Percentiles rank a stretch among this genome's conserved stretches.
These are phyloP conservation scores for Fragosphaeria purpurea DNA, from an alignment of 2,329 filamentous ascomycete species.

Conservation along the genomic window DNA sequence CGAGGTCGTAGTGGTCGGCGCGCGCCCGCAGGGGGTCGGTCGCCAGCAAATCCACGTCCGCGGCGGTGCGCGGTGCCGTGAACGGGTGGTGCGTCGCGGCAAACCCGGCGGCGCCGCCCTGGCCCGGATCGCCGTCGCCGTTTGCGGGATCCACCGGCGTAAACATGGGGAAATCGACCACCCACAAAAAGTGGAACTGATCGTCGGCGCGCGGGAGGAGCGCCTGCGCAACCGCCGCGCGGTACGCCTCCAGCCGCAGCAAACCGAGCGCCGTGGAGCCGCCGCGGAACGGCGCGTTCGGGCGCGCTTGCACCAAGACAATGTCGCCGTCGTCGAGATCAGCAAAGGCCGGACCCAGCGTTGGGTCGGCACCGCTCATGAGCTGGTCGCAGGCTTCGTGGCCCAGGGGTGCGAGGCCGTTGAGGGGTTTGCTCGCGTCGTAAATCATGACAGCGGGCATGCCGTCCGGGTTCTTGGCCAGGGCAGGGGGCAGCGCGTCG, in stretches of 20 bases:
- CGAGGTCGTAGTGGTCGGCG: conserved; percentile 91
- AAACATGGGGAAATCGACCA: conserved; percentile 88
- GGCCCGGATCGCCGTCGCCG: conserved; percentile 58
- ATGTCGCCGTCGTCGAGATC: conserved; percentile 61
- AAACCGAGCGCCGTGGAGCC: conserved; percentile 66
- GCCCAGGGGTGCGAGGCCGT: conserved; percentile 68
- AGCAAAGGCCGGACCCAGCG: conserved; percentile 22
- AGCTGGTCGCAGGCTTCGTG: conserved; percentile 55
- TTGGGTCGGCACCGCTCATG: conserved; percentile 15
- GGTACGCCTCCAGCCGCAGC: conserved; percentile 60
- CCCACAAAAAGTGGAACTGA: conserved; percentile 65
- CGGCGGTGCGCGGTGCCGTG: conserved; percentile 66
- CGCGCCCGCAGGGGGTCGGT: conserved; percentile 60
- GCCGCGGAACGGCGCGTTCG: conserved; percentile 53
- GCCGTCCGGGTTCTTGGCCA: conserved; percentile 63
- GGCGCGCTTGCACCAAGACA: conserved; percentile 70
- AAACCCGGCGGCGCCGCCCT: conserved; percentile 72
- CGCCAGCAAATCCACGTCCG: conserved; percentile 65
- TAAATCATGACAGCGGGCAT: conserved; percentile 69
- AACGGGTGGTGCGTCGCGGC: conserved; percentile 92
- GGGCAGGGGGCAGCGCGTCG: conserved; percentile 47
- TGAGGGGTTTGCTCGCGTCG: conserved; percentile 62
- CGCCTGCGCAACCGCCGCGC: conserved; percentile 52
- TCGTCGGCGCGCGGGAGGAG: conserved; percentile 38
- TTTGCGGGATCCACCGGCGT: conserved; percentile 38